A percentile compares a stretch with the other conserved stretches of the same genome.
Conservation (phyloP, 2,329 filamentous ascomycete species). For the Phoma sp. region DNA sequence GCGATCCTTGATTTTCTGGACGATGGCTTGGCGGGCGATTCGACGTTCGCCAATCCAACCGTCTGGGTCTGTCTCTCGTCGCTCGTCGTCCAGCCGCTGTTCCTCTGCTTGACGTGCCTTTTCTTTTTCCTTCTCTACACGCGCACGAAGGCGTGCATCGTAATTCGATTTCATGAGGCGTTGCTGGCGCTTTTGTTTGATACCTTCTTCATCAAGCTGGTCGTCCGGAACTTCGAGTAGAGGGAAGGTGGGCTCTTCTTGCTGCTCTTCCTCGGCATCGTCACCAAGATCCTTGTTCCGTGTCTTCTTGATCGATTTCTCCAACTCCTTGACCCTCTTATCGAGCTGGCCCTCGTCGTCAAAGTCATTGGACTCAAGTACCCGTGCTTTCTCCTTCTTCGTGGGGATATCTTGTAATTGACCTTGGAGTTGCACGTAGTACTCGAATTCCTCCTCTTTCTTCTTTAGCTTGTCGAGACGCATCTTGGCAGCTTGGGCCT, state of each 20-base stretch:
- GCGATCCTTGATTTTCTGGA: conserved; percentile 88
- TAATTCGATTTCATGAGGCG: conserved; percentile 92
- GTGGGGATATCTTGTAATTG: conserved; percentile 76
- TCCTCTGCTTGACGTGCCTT: conserved; percentile 84
- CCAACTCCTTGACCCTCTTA: conserved; percentile 83
- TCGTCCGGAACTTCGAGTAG: conserved; percentile 90
- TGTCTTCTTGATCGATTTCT: conserved; percentile 86
- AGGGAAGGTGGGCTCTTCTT: conserved; percentile 83
- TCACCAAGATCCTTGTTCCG: conserved; percentile 92
- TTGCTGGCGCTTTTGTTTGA: conserved; percentile 94
- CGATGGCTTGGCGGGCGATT: conserved; percentile 71
- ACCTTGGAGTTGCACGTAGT: conserved; percentile 83
- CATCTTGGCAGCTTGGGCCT: conserved; percentile 98
- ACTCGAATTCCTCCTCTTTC: conserved; percentile 94
- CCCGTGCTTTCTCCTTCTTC: conserved; percentile 79
- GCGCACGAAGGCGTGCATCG: conserved; percentile 90
- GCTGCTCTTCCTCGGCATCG: conserved; percentile 72
- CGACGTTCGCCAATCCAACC: conserved; percentile 86
- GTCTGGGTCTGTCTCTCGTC: conserved; percentile 82
- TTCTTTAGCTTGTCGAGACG: conserved; percentile 91
- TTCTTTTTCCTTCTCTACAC: conserved; percentile 93
- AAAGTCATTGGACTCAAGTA: conserved; percentile 89
- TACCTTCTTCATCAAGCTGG: conserved; percentile 84
- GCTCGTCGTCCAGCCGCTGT: conserved; percentile 81
- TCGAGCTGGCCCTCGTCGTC: conserved; percentile 90